These are phyloP conservation scores for Sphaceloma murrayae DNA, from an alignment of 2,329 filamentous ascomycete genomes.

Conservation along the genomic window DNA sequence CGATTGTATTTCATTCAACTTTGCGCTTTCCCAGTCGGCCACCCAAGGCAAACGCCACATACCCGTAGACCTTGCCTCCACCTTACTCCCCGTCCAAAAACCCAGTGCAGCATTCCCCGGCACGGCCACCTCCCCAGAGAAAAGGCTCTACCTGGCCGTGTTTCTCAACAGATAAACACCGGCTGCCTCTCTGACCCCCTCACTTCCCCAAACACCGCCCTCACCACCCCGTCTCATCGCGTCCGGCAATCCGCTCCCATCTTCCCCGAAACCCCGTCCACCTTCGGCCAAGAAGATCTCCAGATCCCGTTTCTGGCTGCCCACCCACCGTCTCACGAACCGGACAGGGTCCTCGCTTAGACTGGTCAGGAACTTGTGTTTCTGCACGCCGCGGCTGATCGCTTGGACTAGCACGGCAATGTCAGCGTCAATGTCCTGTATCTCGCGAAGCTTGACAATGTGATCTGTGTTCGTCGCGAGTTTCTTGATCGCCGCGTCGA, in stretches of 20 bases:
- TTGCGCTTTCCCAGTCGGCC: no score
- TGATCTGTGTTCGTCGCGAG: conserved; percentile 33
- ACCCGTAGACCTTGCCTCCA: no score
- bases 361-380: conserved; percentile 75
- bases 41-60: no score
- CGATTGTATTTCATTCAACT: no score
- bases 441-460: conserved; percentile 63
- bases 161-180: conserved; percentile 48
- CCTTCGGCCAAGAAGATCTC: conserved; percentile 81
- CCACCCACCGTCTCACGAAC: conserved; percentile 81
- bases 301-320: conserved; percentile 80
- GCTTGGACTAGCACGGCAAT: conserved; percentile 75
- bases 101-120: not conserved
- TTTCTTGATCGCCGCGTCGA: conserved; percentile 55
- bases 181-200: conserved; percentile 53
- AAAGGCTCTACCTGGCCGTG: conserved; percentile 16
- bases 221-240: conserved; percentile 60
- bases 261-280: conserved; percentile 45
- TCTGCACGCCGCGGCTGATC: conserved; percentile 74
- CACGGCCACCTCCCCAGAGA: not conserved
- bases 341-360: conserved; percentile 71
- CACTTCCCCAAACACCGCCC: conserved; percentile 54
- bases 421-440: conserved; percentile 71
- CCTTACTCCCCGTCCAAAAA: not conserved
- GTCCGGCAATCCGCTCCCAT: conserved; percentile 44